Conservation (phyloP, 139 green algal species). For the Chlorella sp. region DNA sequence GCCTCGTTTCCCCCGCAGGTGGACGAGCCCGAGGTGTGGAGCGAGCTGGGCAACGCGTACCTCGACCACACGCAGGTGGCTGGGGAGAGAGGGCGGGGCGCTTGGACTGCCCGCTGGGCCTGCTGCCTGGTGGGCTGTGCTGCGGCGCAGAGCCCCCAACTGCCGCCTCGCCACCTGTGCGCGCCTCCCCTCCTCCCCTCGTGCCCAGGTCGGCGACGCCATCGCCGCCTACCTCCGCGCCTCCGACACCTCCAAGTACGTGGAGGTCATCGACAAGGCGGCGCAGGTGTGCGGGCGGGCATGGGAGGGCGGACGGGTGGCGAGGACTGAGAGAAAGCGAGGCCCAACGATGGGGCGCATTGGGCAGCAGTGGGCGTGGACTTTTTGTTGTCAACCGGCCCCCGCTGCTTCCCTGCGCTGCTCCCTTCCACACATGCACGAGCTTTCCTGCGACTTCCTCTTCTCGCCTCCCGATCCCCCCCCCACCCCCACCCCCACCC, state of each 20-base stretch:
- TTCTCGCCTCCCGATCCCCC: background rate
- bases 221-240: constrained; percentile 92
- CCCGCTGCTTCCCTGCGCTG: constrained; percentile 4
- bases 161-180: too few species aligned
- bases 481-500: background rate
- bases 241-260: constrained; percentile 70
- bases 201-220: constrained; percentile 67
- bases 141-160: too few species aligned
- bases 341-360: too few species aligned
- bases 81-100: background rate
- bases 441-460: background rate
- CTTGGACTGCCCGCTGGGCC: background rate
- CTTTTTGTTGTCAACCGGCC: background rate
- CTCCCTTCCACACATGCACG: background rate
- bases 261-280: constrained; percentile 70
- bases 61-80: constrained; percentile 66
- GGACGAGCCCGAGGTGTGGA: constrained; percentile 91
- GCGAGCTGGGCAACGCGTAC: constrained; percentile 91
- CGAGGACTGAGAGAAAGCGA: background rate
- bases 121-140: background rate
- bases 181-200: background rate
- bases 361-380: too few species aligned
- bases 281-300: constrained; percentile 8
- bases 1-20: constrained; percentile 28
- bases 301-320: background rate